Conservation (phyloP, 352 stramenopile genomes). For the Globisporangium yorkense region DNA sequence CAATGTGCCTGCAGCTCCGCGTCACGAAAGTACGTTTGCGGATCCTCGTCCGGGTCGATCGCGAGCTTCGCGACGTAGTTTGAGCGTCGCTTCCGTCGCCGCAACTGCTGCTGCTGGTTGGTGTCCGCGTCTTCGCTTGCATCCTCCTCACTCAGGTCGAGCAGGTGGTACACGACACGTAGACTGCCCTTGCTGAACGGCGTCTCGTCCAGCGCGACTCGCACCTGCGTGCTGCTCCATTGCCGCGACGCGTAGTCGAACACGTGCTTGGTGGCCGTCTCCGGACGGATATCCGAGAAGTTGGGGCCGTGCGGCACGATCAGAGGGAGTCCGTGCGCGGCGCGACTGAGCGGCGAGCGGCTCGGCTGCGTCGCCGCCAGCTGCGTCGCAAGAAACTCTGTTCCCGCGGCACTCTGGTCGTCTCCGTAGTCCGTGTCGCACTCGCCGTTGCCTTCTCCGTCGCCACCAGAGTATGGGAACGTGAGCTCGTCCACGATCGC, state of each 20-base stretch:
- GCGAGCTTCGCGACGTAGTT: slow-evolving; percentile 84
- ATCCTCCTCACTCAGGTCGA: slow-evolving; percentile 40
- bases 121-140: slow-evolving; percentile 5
- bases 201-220: slow-evolving; percentile 69
- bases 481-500: slow-evolving; percentile 75
- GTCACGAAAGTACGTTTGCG: slow-evolving; percentile 86
- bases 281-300: slow-evolving; percentile 48
- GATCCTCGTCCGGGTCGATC: slow-evolving; percentile 83
- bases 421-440: slow-evolving; percentile 1
- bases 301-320: slow-evolving; percentile 74
- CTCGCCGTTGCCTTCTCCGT: slow-evolving; percentile 2
- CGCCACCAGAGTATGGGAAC: slow-evolving; percentile 13
- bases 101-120: not conserved
- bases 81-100: slow-evolving; percentile 5
- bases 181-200: slow-evolving; percentile 80
- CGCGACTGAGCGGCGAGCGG: slow-evolving; percentile 20
- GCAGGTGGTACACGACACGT: slow-evolving; percentile 76
- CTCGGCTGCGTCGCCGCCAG: slow-evolving; percentile 25
- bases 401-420: not conserved
- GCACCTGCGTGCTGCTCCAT: slow-evolving; percentile 67
- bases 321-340: slow-evolving; percentile 45
- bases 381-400: slow-evolving; percentile 14
- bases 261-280: slow-evolving; percentile 70
- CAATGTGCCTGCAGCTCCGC: slow-evolving; percentile 86
- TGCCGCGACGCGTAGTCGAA: slow-evolving; percentile 74